Evolutionary conservation across 2,329 filamentous ascomycete genomes (phyloP).

Genomic region (Paramyrothecium roridum): DNA sequence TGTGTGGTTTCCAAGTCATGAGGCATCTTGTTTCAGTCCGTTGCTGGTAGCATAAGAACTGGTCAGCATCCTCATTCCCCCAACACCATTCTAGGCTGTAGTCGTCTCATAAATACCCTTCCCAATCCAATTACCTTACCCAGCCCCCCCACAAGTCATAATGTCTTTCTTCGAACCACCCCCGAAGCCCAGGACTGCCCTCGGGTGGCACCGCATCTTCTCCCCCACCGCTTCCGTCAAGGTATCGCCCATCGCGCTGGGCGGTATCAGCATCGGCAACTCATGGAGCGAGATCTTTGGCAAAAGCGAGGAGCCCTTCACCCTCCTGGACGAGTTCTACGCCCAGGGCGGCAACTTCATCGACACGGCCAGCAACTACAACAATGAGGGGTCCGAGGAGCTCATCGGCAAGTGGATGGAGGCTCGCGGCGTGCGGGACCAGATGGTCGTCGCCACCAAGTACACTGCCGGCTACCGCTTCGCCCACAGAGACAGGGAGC

Average conservation of each 20-base stretch:
- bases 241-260: constrained; percentile 20
- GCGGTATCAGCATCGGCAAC: constrained; percentile 18
- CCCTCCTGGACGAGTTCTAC: constrained; percentile 53
- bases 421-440: constrained; percentile 37
- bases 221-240: constrained; percentile 16
- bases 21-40: too few species aligned
- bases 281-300: constrained; percentile 13
- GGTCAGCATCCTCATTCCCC: too few species aligned
- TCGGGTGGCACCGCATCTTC: constrained; percentile 17
- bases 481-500: constrained; percentile 8
- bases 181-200: constrained; percentile 9
- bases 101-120: not conserved
- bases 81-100: too few species aligned
- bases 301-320: constrained; percentile 47
- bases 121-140: too few species aligned
- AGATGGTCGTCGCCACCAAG: constrained; percentile 47
- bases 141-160: too few species aligned
- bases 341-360: constrained; percentile 59
- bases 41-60: too few species aligned
- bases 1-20: too few species aligned
- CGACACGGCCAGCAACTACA: constrained; percentile 52
- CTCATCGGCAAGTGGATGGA: constrained; percentile 51
- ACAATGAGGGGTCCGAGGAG: constrained; percentile 46
- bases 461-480: constrained; percentile 37
- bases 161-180: not conserved